Base-by-base conservation (phyloP, 805 yeast species). In the Kazachstania martiniae region DNA sequence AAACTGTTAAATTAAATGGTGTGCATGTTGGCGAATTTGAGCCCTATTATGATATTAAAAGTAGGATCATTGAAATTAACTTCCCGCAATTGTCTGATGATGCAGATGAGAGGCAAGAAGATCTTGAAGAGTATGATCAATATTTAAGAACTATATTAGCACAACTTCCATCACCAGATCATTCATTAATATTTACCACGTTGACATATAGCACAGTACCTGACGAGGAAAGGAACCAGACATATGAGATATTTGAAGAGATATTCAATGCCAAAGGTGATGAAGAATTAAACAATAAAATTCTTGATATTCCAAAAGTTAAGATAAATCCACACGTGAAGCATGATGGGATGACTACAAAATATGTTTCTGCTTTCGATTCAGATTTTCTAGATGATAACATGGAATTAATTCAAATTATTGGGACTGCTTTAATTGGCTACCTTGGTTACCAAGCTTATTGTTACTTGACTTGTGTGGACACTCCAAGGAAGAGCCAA, bases 141-240 rank as follows among this genome's bases (percentile, higher is more conserved):
- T 56, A 62, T 28, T 44, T 83, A 8, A 62, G 79, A 32, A 63
- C 64, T 13, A 63, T 81, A 4, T 39, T 81, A n/a, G 68, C 81
- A 23, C 73, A 71, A 34, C 53, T 81, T 9, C 95, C 95, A 1
- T 66, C 87, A 0, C 94, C 95, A 0, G 70, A 72, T 38, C 68
- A 67, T 34, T 62, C 85, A 2, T 57, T 86, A 2, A 52, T 84
- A 2, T 61, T 74, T 36, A 72, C 86, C 0, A 63, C 77, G 0
- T 28, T 53, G 8, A 43, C 49, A 3, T 51, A 61, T 3, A 19
- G 19, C 16, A 17, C 6, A 4, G 30, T 26, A 6, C 30, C 36
- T 2, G 36, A 35, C 3, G 40, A 43, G 3, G 44, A 48, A n/a
- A 18, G 18, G 18, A 13, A 14, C 5, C 8, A 21, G 9, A 8